Base-by-base conservation (phyloP, 164 flowering plant genomes). In the Liriodendron chinense region DNA sequence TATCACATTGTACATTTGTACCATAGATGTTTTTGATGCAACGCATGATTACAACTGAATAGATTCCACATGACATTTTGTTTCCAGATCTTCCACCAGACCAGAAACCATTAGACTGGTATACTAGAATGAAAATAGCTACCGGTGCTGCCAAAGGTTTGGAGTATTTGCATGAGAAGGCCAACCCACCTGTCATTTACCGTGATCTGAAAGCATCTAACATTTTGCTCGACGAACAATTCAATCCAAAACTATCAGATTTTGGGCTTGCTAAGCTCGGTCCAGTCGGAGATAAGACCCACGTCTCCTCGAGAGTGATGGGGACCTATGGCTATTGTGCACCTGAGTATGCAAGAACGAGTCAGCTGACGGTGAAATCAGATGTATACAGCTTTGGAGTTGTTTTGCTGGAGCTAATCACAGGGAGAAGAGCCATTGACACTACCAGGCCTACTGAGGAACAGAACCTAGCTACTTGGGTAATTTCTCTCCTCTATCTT, bases 361-460 rank as follows among this genome's bases (percentile, higher is more conserved):
- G 88, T 68, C 75, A 88, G 56, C 84, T 91, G 50, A 88, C 92
- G 1, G 4, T 84, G 65, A 88, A 87, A 70, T 87, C 94, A 12
- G 91, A 91, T 78, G 88, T 91, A 0, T 91, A 87, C 73, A 89
- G 92, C 74, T 91, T 89, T 74, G 92, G 94, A 68, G 91, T 91
- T 62, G 86, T 91, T 75, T 47, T 91, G 20, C 75, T 91, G 59
- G 94, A 91, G 75, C 82, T 91, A 65, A 86, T 91, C 53, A 86
- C 94, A 1, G 94, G 94, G 18, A 80, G 89, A 76, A 84, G 88
- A 82, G 94, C 87, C 24, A 73, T 91, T 26, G 94, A 91, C 81
- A 85, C 89, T n/a, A 85, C 91, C 14, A 84, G 76, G 76, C 87
- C 87, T 26, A 75, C 28, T 2, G 86, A 85, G 0, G 88, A 89